A percentile compares a stretch with the other conserved stretches of the same genome.
phyloP scores from a whole-genome alignment of 331 rosid genomes.

The Quercus lobata region DNA sequence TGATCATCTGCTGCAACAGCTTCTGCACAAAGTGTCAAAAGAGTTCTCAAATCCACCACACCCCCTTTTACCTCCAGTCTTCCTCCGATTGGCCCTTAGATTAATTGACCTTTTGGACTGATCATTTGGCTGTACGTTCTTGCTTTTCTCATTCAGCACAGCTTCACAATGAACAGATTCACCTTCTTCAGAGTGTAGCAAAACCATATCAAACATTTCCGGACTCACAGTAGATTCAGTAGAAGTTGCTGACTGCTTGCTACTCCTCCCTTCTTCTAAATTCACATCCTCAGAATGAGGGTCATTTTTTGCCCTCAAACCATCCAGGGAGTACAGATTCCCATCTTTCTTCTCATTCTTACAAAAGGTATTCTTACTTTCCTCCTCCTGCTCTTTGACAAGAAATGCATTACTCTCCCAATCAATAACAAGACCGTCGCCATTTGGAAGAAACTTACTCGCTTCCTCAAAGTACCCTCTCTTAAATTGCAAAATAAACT shows the following conservation, averaged over 20 bases:
- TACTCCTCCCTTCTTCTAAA: slow-evolving; percentile 19
- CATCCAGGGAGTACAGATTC: neutral
- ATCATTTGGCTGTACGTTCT: slow-evolving; percentile 3
- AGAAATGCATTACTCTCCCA: neutral
- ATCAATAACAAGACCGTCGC: neutral
- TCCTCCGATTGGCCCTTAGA: slow-evolving; percentile 23
- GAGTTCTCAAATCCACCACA: slow-evolving; percentile 30
- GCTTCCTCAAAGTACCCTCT: slow-evolving; percentile 28
- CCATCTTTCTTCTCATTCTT: slow-evolving; percentile 4
- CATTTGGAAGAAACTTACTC: slow-evolving; percentile 27
- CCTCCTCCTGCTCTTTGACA: slow-evolving; percentile 8
- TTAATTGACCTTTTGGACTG: slow-evolving; percentile 18
- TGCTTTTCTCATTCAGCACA: slow-evolving; percentile 13
- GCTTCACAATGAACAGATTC: slow-evolving; percentile 15
- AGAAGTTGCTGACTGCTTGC: slow-evolving; percentile 21
- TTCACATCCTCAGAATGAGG: slow-evolving; percentile 5
- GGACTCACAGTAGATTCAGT: slow-evolving; percentile 22
- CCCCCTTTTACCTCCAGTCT: slow-evolving; percentile 22
- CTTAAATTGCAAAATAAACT: slow-evolving; percentile 20
- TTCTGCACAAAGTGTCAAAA: slow-evolving; percentile 31
- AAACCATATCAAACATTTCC: slow-evolving; percentile 30
- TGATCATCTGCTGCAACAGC: slow-evolving; percentile 24
- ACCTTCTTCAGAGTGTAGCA: slow-evolving; percentile 5
- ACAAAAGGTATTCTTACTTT: slow-evolving; percentile 5
- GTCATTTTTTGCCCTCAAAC: slow-evolving; percentile 19